phyloP scores from a whole-genome alignment of 768 basidiomycete genomes.

The Filobasidium floriforme region DNA sequence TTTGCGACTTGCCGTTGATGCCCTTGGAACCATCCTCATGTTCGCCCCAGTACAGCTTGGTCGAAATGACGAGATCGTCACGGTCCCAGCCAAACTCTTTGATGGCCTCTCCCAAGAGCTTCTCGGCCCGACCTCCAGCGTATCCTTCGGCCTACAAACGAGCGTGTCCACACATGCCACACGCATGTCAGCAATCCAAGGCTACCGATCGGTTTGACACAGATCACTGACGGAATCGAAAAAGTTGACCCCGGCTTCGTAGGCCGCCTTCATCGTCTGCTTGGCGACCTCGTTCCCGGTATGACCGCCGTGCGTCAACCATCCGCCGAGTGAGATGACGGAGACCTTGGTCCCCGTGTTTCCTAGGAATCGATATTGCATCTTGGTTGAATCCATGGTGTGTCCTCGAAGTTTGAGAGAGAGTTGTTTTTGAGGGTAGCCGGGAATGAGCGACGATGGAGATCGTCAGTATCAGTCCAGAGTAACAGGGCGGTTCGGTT shows the following conservation, averaged over 20 bases:
- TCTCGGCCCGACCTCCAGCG: conserved; percentile 33
- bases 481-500: too few relatives aligned
- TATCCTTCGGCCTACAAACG: conserved; percentile 53
- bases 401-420: too few relatives aligned
- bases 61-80: conserved; percentile 17
- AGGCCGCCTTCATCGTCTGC: background rate
- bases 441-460: too few relatives aligned
- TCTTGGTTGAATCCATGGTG: background rate
- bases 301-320: conserved; percentile 30
- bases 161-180: too few relatives aligned
- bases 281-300: background rate
- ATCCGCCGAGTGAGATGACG: conserved; percentile 22
- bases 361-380: background rate
- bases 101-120: background rate
- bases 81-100: conserved; percentile 45
- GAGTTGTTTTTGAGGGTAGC: too few relatives aligned
- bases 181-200: too few relatives aligned
- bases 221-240: conserved; percentile 54
- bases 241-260: conserved; percentile 60
- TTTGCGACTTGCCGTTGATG: background rate
- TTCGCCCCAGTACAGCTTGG: background rate
- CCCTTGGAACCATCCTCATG: background rate
- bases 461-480: too few relatives aligned
- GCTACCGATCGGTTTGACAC: too few relatives aligned
- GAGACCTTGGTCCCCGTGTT: background rate